Conservation (phyloP, 495 filamentous ascomycete genomes). For the Elaphomyces granulatus region DNA sequence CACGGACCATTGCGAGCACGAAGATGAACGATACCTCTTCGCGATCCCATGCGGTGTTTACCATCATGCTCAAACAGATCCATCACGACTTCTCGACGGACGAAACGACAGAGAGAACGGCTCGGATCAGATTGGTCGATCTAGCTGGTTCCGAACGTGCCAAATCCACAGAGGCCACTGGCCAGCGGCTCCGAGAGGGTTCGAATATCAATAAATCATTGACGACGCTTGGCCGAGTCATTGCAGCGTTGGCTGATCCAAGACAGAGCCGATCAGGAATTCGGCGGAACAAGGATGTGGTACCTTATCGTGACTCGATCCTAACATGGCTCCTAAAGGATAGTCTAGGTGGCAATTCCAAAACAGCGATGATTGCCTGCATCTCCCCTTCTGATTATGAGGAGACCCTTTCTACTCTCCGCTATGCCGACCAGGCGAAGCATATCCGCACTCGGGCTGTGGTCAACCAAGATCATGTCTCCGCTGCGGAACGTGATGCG, state of each 20-base stretch:
- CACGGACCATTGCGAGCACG: conserved; percentile 82
- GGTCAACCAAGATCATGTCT: conserved; percentile 85
- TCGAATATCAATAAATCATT: conserved; percentile 98
- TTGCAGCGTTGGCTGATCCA: conserved; percentile 87
- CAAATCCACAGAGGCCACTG: conserved; percentile 90
- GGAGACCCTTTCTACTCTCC: conserved; percentile 87
- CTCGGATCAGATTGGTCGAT: conserved; percentile 90
- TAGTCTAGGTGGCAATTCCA: conserved; percentile 84
- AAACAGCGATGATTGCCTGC: conserved; percentile 98
- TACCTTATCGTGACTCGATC: conserved; percentile 92
- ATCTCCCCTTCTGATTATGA: conserved; percentile 94
- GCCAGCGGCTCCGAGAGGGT: conserved; percentile 77
- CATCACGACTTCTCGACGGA: conserved; percentile 87
- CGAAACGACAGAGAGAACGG: conserved; percentile 85
- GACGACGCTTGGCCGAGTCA: conserved; percentile 88
- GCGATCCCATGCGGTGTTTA: conserved; percentile 93
- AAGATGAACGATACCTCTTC: conserved; percentile 99
- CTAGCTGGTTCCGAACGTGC: conserved; percentile 90
- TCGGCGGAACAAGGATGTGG: conserved; percentile 49
- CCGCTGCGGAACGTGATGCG: conserved; percentile 75
- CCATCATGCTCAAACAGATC: conserved; percentile 94
- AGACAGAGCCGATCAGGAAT: conserved; percentile 39
- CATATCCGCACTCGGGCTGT: conserved; percentile 92
- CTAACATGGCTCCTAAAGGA: conserved; percentile 98
- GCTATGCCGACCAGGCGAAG: conserved; percentile 97